A percentile compares a stretch with the other conserved stretches of the same genome.
Conservation (phyloP, 2,329 filamentous ascomycete species). For the Cadophora sp. region DNA sequence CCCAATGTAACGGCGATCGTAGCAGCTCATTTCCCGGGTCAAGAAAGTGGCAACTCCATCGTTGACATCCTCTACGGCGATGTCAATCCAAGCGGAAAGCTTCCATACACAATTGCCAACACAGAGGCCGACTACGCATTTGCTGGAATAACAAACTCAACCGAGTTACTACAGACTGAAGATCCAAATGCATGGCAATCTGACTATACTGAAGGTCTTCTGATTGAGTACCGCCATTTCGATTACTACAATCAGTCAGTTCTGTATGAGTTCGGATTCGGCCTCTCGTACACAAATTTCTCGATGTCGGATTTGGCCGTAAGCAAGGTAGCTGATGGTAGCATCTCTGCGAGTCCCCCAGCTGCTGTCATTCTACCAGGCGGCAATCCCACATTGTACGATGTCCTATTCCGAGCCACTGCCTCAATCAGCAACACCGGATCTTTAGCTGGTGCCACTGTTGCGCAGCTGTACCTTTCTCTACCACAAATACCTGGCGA, state of each 20-base stretch:
- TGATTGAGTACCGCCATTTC: slow-evolving; percentile 58
- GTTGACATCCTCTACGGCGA: slow-evolving; percentile 80
- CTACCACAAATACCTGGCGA: slow-evolving; percentile 40
- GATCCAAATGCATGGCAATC: slow-evolving; percentile 65
- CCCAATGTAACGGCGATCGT: slow-evolving; percentile 79
- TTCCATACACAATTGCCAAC: slow-evolving; percentile 72
- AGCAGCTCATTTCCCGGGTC: slow-evolving; percentile 80
- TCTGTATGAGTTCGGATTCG: slow-evolving; percentile 50
- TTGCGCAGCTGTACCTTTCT: slow-evolving; percentile 65
- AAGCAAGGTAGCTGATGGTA: background rate
- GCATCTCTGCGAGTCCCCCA: slow-evolving; percentile 45
- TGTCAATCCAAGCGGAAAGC: slow-evolving; percentile 75
- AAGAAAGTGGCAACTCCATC: slow-evolving; percentile 83
- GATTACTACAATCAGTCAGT: slow-evolving; percentile 49
- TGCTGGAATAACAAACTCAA: slow-evolving; percentile 68
- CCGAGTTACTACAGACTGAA: slow-evolving; percentile 48
- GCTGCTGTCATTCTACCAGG: slow-evolving; percentile 26
- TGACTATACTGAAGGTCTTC: slow-evolving; percentile 61
- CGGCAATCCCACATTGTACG: slow-evolving; percentile 35
- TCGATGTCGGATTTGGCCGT: slow-evolving; percentile 63
- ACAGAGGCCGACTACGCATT: slow-evolving; percentile 58
- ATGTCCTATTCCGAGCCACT: slow-evolving; percentile 55
- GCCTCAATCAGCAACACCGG: slow-evolving; percentile 70
- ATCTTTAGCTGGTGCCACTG: slow-evolving; percentile 63
- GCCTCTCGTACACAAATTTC: slow-evolving; percentile 77